Conservation (phyloP, 148 eudicot genomes). For the Rhododendron henanense region DNA sequence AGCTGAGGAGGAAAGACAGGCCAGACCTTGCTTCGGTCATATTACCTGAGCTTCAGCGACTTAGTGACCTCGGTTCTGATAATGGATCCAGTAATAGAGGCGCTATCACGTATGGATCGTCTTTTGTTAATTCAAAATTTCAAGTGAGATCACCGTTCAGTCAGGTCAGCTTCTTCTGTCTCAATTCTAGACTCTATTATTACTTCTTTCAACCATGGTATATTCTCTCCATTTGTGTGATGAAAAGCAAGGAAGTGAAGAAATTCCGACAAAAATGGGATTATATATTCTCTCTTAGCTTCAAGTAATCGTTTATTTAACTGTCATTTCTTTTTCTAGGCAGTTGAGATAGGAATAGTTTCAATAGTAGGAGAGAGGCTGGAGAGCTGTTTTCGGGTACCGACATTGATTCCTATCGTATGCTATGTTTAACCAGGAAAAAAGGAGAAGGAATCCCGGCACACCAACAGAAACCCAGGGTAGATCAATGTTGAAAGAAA, state of each 20-base stretch:
- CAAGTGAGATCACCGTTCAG: conserved; percentile 9
- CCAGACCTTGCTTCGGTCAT: conserved; percentile 59
- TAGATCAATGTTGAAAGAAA: not conserved
- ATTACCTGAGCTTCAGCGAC: conserved; percentile 53
- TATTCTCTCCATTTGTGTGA: not conserved
- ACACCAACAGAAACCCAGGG: not conserved
- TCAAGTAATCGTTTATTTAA: not conserved
- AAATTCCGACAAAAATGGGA: too few species aligned
- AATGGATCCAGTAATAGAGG: not conserved
- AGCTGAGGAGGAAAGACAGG: conserved; percentile 69
- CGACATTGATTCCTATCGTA: not conserved
- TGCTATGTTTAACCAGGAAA: conserved; percentile 10
- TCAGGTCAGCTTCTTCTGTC: conserved; percentile 12
- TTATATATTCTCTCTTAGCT: not conserved
- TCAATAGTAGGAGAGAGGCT: not conserved
- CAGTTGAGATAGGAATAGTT: not conserved
- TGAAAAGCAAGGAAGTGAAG: not conserved
- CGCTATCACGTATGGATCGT: not conserved
- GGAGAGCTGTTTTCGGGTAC: not conserved
- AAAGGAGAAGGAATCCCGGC: not conserved
- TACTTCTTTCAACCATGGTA: not conserved
- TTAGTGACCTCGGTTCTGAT: conserved; percentile 33
- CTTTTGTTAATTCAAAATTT: conserved; percentile 6
- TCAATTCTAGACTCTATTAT: not conserved
- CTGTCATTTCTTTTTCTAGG: not conserved